Percentiles rank a stretch among this genome's conserved stretches.
phyloP scores from a whole-genome alignment of 495 filamentous ascomycete genomes.

The Trichoderma gamsii region DNA sequence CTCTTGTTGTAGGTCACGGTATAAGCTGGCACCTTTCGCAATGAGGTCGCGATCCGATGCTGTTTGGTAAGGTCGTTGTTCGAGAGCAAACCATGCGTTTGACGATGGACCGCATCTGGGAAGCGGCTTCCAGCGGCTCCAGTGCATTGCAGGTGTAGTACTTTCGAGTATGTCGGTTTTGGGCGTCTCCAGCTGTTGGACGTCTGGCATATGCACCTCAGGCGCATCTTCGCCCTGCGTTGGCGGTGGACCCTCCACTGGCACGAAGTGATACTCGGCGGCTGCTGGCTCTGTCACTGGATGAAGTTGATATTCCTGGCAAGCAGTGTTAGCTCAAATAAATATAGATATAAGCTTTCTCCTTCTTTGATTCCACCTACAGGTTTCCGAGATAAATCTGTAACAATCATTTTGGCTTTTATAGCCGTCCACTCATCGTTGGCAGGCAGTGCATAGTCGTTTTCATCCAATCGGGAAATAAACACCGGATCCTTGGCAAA shows the following conservation, averaged over 20 bases:
- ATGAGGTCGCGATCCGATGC: slow-evolving; percentile 24
- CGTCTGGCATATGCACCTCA: background rate
- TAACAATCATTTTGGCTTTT: background rate
- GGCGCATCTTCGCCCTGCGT: background rate
- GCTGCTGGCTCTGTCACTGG: background rate
- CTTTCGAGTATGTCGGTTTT: background rate
- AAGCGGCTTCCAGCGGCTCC: background rate
- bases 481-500: slow-evolving; percentile 7
- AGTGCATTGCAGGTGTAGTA: background rate
- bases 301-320: background rate
- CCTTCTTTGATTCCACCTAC: background rate
- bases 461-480: background rate
- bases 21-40: slow-evolving; percentile 16
- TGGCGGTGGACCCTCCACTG: background rate
- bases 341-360: background rate
- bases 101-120: background rate
- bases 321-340: background rate
- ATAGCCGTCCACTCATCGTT: background rate
- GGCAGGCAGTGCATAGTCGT: background rate
- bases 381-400: background rate
- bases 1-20: slow-evolving; percentile 16
- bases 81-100: slow-evolving; percentile 20
- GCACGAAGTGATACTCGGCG: background rate
- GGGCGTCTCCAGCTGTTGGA: background rate
- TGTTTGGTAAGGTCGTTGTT: slow-evolving; percentile 30